Percentiles rank a stretch among this genome's conserved stretches.
These are phyloP conservation scores for Blastobotrys arbuscula DNA, from an alignment of 1,139 yeast species.

Conservation along the genomic window DNA sequence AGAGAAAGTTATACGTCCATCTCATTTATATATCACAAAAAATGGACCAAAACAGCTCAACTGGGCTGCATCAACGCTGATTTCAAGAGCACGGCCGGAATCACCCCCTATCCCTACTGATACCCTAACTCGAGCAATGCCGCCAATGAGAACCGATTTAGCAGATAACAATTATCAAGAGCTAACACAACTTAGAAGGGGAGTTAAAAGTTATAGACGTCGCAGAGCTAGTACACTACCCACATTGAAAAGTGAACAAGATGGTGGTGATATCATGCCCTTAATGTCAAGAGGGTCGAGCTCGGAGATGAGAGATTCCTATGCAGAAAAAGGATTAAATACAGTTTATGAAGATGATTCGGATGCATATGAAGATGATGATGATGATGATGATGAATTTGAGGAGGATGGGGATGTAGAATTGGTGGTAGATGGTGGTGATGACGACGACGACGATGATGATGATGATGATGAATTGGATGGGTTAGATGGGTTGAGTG, in stretches of 20 bases:
- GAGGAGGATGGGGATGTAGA: background rate
- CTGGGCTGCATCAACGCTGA: conserved; percentile 27
- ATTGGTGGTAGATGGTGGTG: background rate
- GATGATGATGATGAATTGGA: conserved; percentile 18
- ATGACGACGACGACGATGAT: conserved; percentile 16
- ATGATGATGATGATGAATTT: background rate
- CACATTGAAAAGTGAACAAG: conserved; percentile 2
- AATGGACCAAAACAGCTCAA: conserved; percentile 25
- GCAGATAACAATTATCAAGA: conserved; percentile 15
- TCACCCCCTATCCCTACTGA: conserved; percentile 30
- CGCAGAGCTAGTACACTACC: conserved; percentile 19
- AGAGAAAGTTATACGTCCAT: conserved; percentile 30
- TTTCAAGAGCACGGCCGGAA: conserved; percentile 25
- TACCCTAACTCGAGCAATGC: conserved; percentile 14
- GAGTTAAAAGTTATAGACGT: conserved; percentile 3
- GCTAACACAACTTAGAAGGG: conserved; percentile 12
- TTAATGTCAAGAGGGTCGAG: conserved; percentile 5
- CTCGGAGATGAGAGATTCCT: background rate
- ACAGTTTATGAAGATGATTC: conserved; percentile 6
- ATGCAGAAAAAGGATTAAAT: background rate
- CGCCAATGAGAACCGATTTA: conserved; percentile 5
- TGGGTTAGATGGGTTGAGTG: conserved; percentile 21
- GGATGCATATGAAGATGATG: conserved; percentile 9
- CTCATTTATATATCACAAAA: conserved; percentile 29
- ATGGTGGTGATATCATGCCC: conserved; percentile 4